Evolutionary conservation across 116 monocot genomes (phyloP).

Genomic region (Zostera marina): DNA sequence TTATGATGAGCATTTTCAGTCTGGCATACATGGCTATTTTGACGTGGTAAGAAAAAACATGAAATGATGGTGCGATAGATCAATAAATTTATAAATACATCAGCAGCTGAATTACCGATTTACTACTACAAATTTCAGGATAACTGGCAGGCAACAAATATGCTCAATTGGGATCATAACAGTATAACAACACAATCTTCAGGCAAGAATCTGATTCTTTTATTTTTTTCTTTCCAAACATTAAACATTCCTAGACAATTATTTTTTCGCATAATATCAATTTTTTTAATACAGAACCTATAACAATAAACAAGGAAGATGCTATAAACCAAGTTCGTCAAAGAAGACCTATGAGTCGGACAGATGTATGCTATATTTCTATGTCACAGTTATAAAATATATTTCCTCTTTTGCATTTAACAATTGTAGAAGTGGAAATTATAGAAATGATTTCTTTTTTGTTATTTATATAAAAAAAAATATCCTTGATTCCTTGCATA

Average conservation of each 20-base stretch:
- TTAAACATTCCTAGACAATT: background rate
- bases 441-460: too few relatives aligned
- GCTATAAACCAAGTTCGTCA: constrained; percentile 72
- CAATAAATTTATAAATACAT: too few relatives aligned
- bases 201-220: constrained; percentile 25
- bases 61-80: too few relatives aligned
- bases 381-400: background rate
- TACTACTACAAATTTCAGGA: constrained; percentile 24
- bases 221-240: background rate
- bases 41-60: constrained; percentile 30
- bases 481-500: too few relatives aligned
- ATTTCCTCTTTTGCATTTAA: background rate
- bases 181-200: constrained; percentile 15
- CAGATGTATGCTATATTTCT: constrained; percentile 35
- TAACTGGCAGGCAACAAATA: constrained; percentile 42
- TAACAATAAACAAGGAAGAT: constrained; percentile 45
- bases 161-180: constrained; percentile 20
- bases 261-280: background rate
- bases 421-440: too few relatives aligned
- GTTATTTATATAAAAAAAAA: too few relatives aligned
- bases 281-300: constrained; percentile 14
- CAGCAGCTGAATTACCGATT: background rate
- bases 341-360: constrained; percentile 85
- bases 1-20: constrained; percentile 32
- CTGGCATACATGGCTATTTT: constrained; percentile 35